A percentile compares a stretch with the other conserved stretches of the same genome.
Evolutionary conservation across 1,284 basidiomycete species (phyloP).

Genomic region (Moesziomyces parantarcticus): DNA sequence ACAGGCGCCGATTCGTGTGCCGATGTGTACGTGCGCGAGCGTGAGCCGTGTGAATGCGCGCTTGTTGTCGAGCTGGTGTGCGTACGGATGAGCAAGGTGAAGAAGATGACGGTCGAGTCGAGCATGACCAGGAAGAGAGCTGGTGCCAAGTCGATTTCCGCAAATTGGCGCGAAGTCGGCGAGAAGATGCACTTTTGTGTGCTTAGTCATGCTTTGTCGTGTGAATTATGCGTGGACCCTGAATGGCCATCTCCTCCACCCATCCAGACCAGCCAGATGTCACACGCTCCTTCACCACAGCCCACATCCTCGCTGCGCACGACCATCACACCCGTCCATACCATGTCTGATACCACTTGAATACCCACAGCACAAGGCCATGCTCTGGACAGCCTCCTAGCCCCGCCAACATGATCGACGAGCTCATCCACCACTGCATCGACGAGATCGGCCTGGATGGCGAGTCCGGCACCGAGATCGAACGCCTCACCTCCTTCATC

Average conservation of each 20-base stretch:
- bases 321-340: background rate
- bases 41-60: background rate
- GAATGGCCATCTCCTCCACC: no score
- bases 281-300: no score
- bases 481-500: constrained; percentile 77
- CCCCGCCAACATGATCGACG: constrained; percentile 73
- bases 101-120: background rate
- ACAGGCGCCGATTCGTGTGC: no score
- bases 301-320: no score
- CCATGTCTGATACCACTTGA: no score
- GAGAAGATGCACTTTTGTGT: background rate
- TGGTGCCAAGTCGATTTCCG: no score
- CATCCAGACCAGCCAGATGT: no score
- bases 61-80: background rate
- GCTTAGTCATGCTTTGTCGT: no score
- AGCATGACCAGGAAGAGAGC: background rate
- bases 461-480: constrained; percentile 80
- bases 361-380: no score
- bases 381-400: background rate
- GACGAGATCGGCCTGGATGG: constrained; percentile 83
- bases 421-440: constrained; percentile 78
- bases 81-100: background rate
- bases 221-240: no score
- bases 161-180: constrained; percentile 1
- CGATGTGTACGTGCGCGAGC: no score